Evolutionary conservation across 2,329 filamentous ascomycete species (phyloP).

Genomic region (Arachnomyces sp.): DNA sequence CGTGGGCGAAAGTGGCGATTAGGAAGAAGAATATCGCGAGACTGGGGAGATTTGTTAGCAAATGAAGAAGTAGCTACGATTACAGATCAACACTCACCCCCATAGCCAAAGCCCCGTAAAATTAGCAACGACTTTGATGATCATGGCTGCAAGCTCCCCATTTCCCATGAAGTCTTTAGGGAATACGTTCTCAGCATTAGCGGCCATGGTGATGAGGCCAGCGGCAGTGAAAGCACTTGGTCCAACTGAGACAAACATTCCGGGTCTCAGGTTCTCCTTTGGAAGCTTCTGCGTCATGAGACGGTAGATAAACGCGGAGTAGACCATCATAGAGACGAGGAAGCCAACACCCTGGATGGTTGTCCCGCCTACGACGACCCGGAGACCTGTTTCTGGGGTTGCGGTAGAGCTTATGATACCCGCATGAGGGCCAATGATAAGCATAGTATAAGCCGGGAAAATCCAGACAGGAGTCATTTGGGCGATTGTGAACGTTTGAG

Average conservation of each 20-base stretch:
- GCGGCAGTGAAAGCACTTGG: constrained; percentile 62
- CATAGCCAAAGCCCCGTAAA: constrained; percentile 71
- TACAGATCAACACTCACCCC: constrained; percentile 41
- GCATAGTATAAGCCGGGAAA: constrained; percentile 73
- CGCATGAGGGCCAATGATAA: constrained; percentile 68
- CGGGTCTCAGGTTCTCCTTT: constrained; percentile 64
- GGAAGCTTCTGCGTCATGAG: constrained; percentile 84
- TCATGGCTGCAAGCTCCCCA: constrained; percentile 45
- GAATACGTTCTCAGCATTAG: constrained; percentile 41
- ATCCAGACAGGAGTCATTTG: constrained; percentile 86
- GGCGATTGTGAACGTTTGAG: constrained; percentile 61
- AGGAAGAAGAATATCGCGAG: constrained; percentile 80
- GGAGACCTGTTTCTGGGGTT: constrained; percentile 36
- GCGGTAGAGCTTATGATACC: constrained; percentile 47
- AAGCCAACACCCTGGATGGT: constrained; percentile 58
- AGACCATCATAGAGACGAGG: constrained; percentile 66
- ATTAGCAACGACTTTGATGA: constrained; percentile 49
- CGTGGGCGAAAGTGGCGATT: constrained; percentile 67
- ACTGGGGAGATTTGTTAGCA: constrained; percentile 21
- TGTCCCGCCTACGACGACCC: constrained; percentile 51
- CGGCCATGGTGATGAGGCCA: constrained; percentile 52
- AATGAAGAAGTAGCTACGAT: constrained; percentile 7
- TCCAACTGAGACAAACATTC: constrained; percentile 79
- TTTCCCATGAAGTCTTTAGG: constrained; percentile 49
- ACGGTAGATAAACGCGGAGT: constrained; percentile 73